Evolutionary conservation across 2,329 filamentous ascomycete genomes (phyloP), one percentile per base, ranked within the genome.

Genomic region (Zasmidium citrigriseum): DNA sequence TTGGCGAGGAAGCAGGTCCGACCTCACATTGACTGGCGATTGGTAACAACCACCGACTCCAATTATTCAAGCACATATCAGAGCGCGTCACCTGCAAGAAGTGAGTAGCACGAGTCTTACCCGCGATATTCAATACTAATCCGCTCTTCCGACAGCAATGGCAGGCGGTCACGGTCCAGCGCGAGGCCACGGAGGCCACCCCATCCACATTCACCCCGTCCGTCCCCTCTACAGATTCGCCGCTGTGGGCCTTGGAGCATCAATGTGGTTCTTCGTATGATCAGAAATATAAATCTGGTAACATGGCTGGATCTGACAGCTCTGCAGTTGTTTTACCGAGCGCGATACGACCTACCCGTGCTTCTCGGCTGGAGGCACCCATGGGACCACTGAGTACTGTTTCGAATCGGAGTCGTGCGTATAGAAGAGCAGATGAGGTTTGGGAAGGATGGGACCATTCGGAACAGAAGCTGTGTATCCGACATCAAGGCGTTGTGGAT

Each of bases 181-280:
- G 69, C 64, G 73, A 68, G 71, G 73, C 72, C 68, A 77, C 64
- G 75, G 75, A 64, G 75, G 69, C 60, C 82, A 84, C 73, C 82
- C 82, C 56, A 76, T 84, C 68, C 78, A 82, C 72, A 76, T 89
- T 72, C 86, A 84, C 72, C 84, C 83, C 29, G 83, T 78, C 50
- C 82, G 85, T 62, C 86, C 86, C 47, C 72, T 96, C 66, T 96
- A 98, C 82, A 86, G 91, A 74, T 89, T 93, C 76, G 85, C 88
- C 58, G 93, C 90, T 48, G 97, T 91, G 46, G 90, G 88, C 62
- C 83, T 99, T 63, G 90, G 92, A 68, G 95, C 95, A 55, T 90
- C 89, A 79, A 99, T 98, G 95, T 99, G 95, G 95, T 98, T 99
- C 80, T 99, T 95, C 77, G 93, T 98, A 60, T 49, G 58, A 18